Percentiles rank a stretch among this genome's conserved stretches.
phyloP scores from a whole-genome alignment of 164 flowering plant genomes.

The Kingdonia uniflora region DNA sequence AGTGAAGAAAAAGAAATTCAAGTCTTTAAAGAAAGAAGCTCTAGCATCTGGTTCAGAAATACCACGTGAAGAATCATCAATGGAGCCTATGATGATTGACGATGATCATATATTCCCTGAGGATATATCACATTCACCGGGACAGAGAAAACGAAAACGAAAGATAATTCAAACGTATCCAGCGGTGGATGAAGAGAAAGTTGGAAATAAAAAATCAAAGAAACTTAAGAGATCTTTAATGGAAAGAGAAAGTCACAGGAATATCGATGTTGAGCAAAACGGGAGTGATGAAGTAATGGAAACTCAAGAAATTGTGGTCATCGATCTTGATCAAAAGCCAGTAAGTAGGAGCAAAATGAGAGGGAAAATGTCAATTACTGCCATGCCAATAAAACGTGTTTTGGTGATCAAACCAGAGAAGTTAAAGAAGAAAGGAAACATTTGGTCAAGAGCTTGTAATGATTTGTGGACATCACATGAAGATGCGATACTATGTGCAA shows the following conservation, averaged over 20 bases:
- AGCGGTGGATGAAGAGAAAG: constrained; percentile 35
- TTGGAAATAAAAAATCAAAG: constrained; percentile 47
- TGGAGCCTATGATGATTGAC: constrained; percentile 44
- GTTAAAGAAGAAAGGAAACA: constrained; percentile 58
- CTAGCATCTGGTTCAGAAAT: constrained; percentile 43
- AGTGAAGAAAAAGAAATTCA: constrained; percentile 86
- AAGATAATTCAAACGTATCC: constrained; percentile 28
- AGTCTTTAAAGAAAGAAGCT: constrained; percentile 79
- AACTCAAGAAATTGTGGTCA: constrained; percentile 23
- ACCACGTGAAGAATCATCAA: constrained; percentile 27
- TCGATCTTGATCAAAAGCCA: constrained; percentile 48
- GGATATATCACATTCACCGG: constrained; percentile 21
- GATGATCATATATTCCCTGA: constrained; percentile 32
- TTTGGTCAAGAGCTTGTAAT: constrained; percentile 72
- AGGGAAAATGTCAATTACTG: constrained; percentile 66
- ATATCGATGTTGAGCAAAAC: constrained; percentile 22
- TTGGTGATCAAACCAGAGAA: constrained; percentile 80
- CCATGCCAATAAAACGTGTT: constrained; percentile 74
- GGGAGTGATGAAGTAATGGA: constrained; percentile 31
- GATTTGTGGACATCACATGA: constrained; percentile 86
- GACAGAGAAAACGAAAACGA: constrained; percentile 62
- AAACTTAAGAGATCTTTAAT: constrained; percentile 40
- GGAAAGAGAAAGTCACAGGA: constrained; percentile 15
- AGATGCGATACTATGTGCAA: constrained; percentile 89
- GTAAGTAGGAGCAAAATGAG: constrained; percentile 49